A percentile compares a stretch with the other conserved stretches of the same genome.
Conservation (phyloP, 2,329 filamentous ascomycete genomes). For the Zymoseptoria passerinii region DNA sequence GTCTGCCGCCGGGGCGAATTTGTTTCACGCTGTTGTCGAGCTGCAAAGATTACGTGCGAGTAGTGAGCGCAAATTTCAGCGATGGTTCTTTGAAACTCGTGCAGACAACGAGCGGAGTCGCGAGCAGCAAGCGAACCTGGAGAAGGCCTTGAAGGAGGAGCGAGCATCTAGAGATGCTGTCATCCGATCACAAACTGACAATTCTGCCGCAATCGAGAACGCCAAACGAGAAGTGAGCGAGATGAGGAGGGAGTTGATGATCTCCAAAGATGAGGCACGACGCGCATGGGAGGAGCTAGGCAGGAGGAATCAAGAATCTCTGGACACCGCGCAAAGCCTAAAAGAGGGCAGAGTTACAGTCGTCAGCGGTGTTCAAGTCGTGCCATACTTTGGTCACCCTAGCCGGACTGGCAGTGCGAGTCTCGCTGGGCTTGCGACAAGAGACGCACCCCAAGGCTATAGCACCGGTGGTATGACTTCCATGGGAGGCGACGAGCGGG, state of each 20-base stretch:
- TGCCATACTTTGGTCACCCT: constrained; percentile 47
- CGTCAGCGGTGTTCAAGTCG: constrained; percentile 88
- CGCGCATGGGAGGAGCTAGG: constrained; percentile 97
- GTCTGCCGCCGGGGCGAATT: constrained; percentile 91
- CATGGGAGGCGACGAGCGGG: constrained; percentile 33
- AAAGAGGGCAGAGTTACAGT: constrained; percentile 80
- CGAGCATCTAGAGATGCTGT: constrained; percentile 31
- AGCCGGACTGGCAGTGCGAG: constrained; percentile 35
- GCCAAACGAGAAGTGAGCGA: constrained; percentile 53
- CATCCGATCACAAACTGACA: constrained; percentile 21
- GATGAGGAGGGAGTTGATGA: constrained; percentile 85
- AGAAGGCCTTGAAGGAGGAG: constrained; percentile 66
- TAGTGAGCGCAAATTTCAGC: constrained; percentile 93
- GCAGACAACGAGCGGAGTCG: constrained; percentile 77
- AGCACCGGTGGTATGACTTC: constrained; percentile 19
- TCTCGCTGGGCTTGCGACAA: constrained; percentile 29
- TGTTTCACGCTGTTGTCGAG: constrained; percentile 96
- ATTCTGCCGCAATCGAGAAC: constrained; percentile 20
- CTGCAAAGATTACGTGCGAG: constrained; percentile 87
- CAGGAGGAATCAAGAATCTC: constrained; percentile 83
- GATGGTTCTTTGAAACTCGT: constrained; percentile 96
- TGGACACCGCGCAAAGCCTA: constrained; percentile 76
- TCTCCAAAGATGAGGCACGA: constrained; percentile 91
- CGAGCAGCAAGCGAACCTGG: constrained; percentile 74
- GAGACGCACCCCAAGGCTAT: constrained; percentile 30